These are phyloP conservation scores for Aaosphaeria arxii DNA, from an alignment of 2,329 filamentous ascomycete species.

Conservation along the genomic window DNA sequence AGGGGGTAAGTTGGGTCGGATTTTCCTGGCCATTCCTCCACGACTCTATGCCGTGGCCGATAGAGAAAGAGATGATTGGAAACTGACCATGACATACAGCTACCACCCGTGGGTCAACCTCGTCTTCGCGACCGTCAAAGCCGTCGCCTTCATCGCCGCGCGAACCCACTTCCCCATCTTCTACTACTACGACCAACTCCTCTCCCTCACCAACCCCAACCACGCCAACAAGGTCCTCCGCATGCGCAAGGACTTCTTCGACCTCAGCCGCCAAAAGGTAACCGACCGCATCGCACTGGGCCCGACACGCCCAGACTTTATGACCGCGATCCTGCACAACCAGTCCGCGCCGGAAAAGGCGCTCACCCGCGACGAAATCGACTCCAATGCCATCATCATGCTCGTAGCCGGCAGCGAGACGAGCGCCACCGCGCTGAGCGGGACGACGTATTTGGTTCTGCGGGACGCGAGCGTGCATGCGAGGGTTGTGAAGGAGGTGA, in stretches of 20 bases:
- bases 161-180: conserved; percentile 16
- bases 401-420: conserved; percentile 46
- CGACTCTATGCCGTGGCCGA: too few species aligned
- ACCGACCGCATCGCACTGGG: conserved; percentile 14
- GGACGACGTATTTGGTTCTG: conserved; percentile 42
- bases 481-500: conserved; percentile 21
- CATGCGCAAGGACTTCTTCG: conserved; percentile 16
- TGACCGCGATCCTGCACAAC: conserved; percentile 21
- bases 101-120: conserved; percentile 29
- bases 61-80: neutral
- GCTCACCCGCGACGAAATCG: conserved; percentile 30
- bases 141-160: conserved; percentile 8
- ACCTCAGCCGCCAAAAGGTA: conserved; percentile 13
- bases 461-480: conserved; percentile 11
- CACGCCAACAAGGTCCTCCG: neutral
- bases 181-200: conserved; percentile 11
- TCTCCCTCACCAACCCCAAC: conserved; percentile 7
- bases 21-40: too few species aligned
- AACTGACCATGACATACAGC: neutral
- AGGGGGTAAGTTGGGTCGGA: conserved; percentile 3
- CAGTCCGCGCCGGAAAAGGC: conserved; percentile 11
- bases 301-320: conserved; percentile 20
- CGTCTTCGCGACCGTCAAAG: conserved; percentile 11
- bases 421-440: conserved; percentile 44
- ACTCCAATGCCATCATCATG: conserved; percentile 30